Conservation (phyloP, 108 stramenopile genomes). For the Cyclotella kingstonii region DNA sequence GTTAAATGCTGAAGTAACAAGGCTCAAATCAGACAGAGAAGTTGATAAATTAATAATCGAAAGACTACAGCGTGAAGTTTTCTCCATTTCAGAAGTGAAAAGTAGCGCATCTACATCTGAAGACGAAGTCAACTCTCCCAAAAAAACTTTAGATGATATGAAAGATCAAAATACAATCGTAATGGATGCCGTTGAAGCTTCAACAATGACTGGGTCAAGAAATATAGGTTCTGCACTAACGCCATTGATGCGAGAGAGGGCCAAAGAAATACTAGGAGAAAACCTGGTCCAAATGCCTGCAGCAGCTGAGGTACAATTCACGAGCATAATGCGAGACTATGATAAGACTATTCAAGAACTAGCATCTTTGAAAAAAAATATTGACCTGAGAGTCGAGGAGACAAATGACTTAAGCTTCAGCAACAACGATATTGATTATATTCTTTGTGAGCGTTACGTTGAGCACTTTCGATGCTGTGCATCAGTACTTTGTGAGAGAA, state of each 20-base stretch:
- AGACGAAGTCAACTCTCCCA: conserved; percentile 8
- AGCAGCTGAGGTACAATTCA: conserved; percentile 25
- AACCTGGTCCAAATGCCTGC: conserved; percentile 16
- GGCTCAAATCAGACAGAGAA: conserved; percentile 42
- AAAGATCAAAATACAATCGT: conserved; percentile 44
- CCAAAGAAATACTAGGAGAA: conserved; percentile 16
- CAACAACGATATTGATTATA: not conserved
- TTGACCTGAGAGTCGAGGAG: not conserved
- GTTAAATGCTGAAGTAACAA: conserved; percentile 37
- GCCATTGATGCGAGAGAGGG: conserved; percentile 11
- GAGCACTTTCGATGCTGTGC: conserved; percentile 6
- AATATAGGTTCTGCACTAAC: not conserved
- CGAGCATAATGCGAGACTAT: conserved; percentile 17
- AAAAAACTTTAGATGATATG: conserved; percentile 17
- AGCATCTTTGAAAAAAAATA: not conserved
- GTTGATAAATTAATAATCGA: conserved; percentile 51
- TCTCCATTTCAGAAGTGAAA: conserved; percentile 7
- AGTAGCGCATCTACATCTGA: conserved; percentile 1
- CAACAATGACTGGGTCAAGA: too few species aligned
- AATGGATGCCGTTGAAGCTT: conserved; percentile 14
- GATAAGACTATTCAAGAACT: conserved; percentile 10
- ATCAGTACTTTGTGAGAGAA: not conserved
- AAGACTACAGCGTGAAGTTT: conserved; percentile 47
- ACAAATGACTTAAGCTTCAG: not conserved
- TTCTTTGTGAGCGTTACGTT: conserved; percentile 1